phyloP scores from a whole-genome alignment of 2,329 filamentous ascomycete species.

The Domatiomyces globalis region DNA sequence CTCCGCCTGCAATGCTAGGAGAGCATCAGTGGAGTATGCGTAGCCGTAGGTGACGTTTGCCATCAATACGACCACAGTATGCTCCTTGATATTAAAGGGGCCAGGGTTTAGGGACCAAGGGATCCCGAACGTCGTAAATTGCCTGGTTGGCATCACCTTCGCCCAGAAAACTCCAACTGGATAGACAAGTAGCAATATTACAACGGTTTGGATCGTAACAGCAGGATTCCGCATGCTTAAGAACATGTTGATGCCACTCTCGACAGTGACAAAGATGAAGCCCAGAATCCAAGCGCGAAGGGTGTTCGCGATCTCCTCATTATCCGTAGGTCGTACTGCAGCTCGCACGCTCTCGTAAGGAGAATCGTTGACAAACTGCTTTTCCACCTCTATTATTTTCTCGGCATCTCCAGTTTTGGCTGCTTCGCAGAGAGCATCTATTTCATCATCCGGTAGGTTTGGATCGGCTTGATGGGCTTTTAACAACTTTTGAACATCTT shows the following conservation, averaged over 20 bases:
- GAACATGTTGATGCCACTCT: slow-evolving; percentile 45
- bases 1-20: slow-evolving; percentile 18
- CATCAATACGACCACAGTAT: slow-evolving; percentile 26
- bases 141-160: slow-evolving; percentile 20
- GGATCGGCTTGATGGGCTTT: slow-evolving; percentile 37
- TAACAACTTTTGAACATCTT: no score
- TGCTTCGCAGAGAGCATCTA: slow-evolving; percentile 43
- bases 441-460: slow-evolving; percentile 44
- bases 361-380: slow-evolving; percentile 46
- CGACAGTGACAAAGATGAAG: slow-evolving; percentile 42
- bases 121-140: slow-evolving; percentile 23
- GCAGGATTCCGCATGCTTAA: slow-evolving; percentile 39
- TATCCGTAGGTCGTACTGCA: slow-evolving; percentile 48
- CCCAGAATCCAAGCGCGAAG: slow-evolving; percentile 48
- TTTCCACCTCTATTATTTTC: slow-evolving; percentile 44
- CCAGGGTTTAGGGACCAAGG: slow-evolving; percentile 25
- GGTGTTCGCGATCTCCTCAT: slow-evolving; percentile 46
- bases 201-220: slow-evolving; percentile 42
- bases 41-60: slow-evolving; percentile 27
- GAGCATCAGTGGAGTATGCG: slow-evolving; percentile 20
- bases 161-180: slow-evolving; percentile 28
- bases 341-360: slow-evolving; percentile 49
- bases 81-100: slow-evolving; percentile 30
- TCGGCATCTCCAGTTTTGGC: slow-evolving; percentile 41
- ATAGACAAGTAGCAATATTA: slow-evolving; percentile 45